A percentile compares a stretch with the other conserved stretches of the same genome.
Evolutionary conservation across 208 protist genomes (phyloP).

Genomic region (Endotrypanum monterogeii): DNA sequence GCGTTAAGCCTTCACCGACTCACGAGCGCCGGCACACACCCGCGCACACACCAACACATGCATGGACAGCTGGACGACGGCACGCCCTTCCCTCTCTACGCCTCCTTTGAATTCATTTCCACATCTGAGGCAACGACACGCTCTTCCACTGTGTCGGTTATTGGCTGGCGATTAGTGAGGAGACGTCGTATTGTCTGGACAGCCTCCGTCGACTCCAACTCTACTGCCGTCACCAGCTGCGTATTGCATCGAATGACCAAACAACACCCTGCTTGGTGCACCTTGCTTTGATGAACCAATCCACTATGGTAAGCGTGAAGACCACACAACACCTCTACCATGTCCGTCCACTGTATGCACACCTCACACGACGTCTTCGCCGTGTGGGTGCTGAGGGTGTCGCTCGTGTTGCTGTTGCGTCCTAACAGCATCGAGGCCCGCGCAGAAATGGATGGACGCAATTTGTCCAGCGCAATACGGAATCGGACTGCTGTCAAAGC

Average conservation of each 20-base stretch:
- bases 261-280: conserved; percentile 50
- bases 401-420: neutral
- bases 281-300: conserved; percentile 48
- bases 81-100: neutral
- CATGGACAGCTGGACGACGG: neutral
- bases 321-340: conserved; percentile 48
- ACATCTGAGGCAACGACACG: neutral
- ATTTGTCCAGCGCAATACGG: conserved; percentile 27
- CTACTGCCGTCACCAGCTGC: conserved; percentile 50
- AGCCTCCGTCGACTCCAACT: conserved; percentile 56
- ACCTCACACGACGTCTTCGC: conserved; percentile 24
- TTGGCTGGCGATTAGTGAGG: neutral
- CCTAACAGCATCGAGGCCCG: conserved; percentile 4
- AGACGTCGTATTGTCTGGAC: conserved; percentile 17
- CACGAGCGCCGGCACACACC: neutral
- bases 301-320: conserved; percentile 50
- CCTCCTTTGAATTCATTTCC: neutral
- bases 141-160: neutral
- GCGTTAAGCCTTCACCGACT: neutral
- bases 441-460: neutral
- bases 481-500: neutral
- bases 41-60: neutral
- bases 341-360: conserved; percentile 28
- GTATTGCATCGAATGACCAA: conserved; percentile 51
- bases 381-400: neutral